These are phyloP conservation scores for Rhynchosporium secalis DNA, from an alignment of 2,329 filamentous ascomycete genomes.

Conservation along the genomic window DNA sequence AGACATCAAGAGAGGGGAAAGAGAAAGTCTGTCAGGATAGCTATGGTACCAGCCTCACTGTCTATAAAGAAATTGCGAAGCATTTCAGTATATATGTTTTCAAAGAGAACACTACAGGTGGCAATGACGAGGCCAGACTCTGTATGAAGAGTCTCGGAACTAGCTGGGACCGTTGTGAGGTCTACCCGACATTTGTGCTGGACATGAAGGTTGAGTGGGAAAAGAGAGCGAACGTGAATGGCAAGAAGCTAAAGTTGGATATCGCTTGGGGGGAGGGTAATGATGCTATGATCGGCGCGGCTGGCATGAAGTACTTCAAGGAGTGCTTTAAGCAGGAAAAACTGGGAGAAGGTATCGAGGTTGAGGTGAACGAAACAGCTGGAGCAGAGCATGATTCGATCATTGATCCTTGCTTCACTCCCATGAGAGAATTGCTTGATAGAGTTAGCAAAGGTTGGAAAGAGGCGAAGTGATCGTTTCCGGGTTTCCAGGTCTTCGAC, in stretches of 20 bases:
- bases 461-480: neutral
- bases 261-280: slow-evolving; percentile 43
- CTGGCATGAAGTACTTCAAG: slow-evolving; percentile 46
- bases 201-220: slow-evolving; percentile 27
- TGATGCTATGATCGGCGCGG: slow-evolving; percentile 43
- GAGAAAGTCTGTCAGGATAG: slow-evolving; percentile 21
- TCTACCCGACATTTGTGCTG: slow-evolving; percentile 28
- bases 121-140: slow-evolving; percentile 36
- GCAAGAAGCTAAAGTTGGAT: slow-evolving; percentile 26
- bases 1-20: slow-evolving; percentile 7
- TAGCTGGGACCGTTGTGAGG: slow-evolving; percentile 29
- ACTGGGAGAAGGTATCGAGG: slow-evolving; percentile 39
- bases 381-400: slow-evolving; percentile 45
- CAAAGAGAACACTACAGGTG: slow-evolving; percentile 33
- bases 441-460: slow-evolving; percentile 8
- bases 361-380: slow-evolving; percentile 37
- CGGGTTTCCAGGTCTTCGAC: neutral
- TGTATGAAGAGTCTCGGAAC: slow-evolving; percentile 33
- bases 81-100: slow-evolving; percentile 28
- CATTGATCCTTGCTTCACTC: slow-evolving; percentile 22
- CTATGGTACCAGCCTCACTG: slow-evolving; percentile 27
- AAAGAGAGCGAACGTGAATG: slow-evolving; percentile 18
- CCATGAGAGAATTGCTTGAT: slow-evolving; percentile 18
- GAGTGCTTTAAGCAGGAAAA: slow-evolving; percentile 42
- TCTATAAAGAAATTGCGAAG: slow-evolving; percentile 24